phyloP scores from a whole-genome alignment of 1,284 basidiomycete genomes.

The Trametes pubescens region DNA sequence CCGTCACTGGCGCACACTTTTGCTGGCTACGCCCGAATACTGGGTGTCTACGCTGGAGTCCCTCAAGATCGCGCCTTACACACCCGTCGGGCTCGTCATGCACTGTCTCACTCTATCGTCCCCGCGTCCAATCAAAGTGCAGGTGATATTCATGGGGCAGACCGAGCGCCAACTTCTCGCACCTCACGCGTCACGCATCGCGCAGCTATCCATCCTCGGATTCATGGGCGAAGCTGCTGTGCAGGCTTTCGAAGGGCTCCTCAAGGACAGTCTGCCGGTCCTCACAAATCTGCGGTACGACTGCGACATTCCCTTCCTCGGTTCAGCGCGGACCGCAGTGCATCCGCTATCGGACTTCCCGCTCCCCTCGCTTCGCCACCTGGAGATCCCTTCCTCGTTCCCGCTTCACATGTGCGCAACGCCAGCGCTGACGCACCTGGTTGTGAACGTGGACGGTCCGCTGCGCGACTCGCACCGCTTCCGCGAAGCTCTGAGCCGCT shows the following conservation, averaged over 20 bases:
- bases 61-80: background rate
- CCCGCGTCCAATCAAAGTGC: background rate
- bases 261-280: background rate
- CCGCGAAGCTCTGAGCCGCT: background rate
- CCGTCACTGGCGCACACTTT: conserved; percentile 14
- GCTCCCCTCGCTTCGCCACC: background rate
- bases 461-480: background rate
- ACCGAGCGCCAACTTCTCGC: background rate
- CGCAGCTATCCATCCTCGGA: background rate
- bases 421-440: background rate
- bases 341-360: background rate
- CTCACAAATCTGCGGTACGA: background rate
- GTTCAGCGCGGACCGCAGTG: background rate
- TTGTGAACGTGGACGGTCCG: background rate
- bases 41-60: conserved; percentile 7
- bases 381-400: background rate
- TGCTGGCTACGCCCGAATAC: conserved; percentile 10
- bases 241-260: background rate
- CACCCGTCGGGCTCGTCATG: background rate
- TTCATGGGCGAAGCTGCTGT: background rate
- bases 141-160: background rate
- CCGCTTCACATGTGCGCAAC: background rate
- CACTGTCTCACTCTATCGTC: conserved; percentile 1
- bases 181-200: background rate
- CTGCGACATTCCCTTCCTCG: background rate